phyloP scores from a whole-genome alignment of 495 filamentous ascomycete genomes.

The Neurospora pannonica region DNA sequence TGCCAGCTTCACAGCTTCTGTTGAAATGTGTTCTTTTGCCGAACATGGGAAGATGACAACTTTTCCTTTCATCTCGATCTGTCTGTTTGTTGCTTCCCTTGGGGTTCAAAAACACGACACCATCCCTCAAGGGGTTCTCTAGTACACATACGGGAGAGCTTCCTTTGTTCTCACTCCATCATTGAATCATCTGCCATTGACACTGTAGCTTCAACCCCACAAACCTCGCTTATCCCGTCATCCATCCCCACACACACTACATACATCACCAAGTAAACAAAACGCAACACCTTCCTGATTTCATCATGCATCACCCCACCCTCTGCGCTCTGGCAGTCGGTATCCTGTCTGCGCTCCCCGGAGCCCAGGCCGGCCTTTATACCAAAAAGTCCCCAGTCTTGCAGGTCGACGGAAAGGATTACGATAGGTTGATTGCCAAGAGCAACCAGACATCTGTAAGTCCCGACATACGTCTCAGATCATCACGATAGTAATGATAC shows the following conservation, averaged over 20 bases:
- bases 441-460: slow-evolving; percentile 88
- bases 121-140: not conserved
- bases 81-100: not conserved
- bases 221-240: not conserved
- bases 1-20: slow-evolving; percentile 7
- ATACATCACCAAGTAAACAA: not conserved
- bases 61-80: slow-evolving; percentile 10
- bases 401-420: slow-evolving; percentile 74
- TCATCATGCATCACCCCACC: slow-evolving; percentile 37
- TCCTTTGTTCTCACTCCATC: not conserved
- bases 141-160: slow-evolving; percentile 7
- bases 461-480: not conserved
- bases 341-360: slow-evolving; percentile 44
- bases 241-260: not conserved
- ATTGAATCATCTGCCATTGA: not conserved
- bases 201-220: not conserved
- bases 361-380: slow-evolving; percentile 66
- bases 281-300: not conserved
- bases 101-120: not conserved
- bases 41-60: slow-evolving; percentile 28
- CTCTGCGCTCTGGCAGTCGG: slow-evolving; percentile 36
- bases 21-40: slow-evolving; percentile 33
- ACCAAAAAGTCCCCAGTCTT: slow-evolving; percentile 79
- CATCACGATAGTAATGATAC: not conserved
- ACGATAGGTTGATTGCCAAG: slow-evolving; percentile 73